These are phyloP conservation scores for Trametes cubensis DNA, from an alignment of 768 basidiomycete genomes.

Conservation along the genomic window DNA sequence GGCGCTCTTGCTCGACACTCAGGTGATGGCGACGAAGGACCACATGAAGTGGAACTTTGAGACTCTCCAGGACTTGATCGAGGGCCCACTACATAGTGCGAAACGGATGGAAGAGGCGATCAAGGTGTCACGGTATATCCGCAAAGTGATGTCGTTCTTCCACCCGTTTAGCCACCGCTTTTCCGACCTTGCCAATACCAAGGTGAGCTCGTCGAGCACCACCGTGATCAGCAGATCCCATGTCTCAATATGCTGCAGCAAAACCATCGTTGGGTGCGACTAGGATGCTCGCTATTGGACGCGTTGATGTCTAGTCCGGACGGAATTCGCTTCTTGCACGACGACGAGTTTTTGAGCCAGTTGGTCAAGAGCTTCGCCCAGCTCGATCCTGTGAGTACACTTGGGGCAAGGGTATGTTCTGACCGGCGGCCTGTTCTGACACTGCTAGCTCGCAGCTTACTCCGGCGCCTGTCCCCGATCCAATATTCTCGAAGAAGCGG, in stretches of 20 bases:
- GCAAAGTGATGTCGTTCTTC: constrained; percentile 91
- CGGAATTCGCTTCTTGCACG: constrained; percentile 80
- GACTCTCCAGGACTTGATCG: constrained; percentile 81
- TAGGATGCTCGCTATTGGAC: constrained; percentile 81
- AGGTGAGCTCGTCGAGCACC: constrained; percentile 41
- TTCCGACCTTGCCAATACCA: constrained; percentile 74
- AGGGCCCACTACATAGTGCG: constrained; percentile 89
- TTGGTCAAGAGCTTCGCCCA: constrained; percentile 88
- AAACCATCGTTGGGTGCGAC: constrained; percentile 81
- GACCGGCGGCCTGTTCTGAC: neutral
- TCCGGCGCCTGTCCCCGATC: constrained; percentile 70
- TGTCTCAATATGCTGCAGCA: constrained; percentile 43
- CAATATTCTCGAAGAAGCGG: constrained; percentile 82
- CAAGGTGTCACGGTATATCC: constrained; percentile 84
- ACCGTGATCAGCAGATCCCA: neutral
- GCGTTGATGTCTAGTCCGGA: constrained; percentile 84
- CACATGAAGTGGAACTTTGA: constrained; percentile 93
- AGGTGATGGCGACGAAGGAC: constrained; percentile 87
- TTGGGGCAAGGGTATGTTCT: neutral
- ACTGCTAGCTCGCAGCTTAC: constrained; percentile 55
- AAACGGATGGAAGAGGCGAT: constrained; percentile 95
- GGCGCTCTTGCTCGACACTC: constrained; percentile 79
- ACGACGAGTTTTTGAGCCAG: constrained; percentile 85
- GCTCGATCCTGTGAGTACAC: constrained; percentile 77
- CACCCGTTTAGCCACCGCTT: constrained; percentile 90